Percentiles rank a stretch among this genome's conserved stretches.
These are phyloP conservation scores for Trypethelium eluteriae DNA, from an alignment of 495 filamentous ascomycete species.

Conservation along the genomic window DNA sequence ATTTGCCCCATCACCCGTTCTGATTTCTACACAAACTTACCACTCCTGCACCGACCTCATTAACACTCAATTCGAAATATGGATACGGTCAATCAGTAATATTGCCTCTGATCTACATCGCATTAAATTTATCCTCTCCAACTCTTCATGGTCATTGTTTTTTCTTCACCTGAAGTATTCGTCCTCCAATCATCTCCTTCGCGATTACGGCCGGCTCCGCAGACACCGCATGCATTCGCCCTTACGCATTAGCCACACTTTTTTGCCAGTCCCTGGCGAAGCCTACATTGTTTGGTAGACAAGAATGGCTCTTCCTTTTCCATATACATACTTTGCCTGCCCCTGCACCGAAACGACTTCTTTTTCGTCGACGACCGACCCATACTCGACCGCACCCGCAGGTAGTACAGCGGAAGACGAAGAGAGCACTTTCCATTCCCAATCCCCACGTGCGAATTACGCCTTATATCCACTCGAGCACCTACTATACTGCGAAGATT, in stretches of 20 bases:
- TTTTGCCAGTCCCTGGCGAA: too few species aligned
- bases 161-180: too few species aligned
- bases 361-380: slow-evolving; percentile 18
- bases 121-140: too few species aligned
- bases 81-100: too few species aligned
- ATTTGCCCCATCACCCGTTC: too few species aligned
- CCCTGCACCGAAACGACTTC: slow-evolving; percentile 64
- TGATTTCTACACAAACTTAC: too few species aligned
- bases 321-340: slow-evolving; percentile 88
- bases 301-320: slow-evolving; percentile 65
- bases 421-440: slow-evolving; percentile 77
- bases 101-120: too few species aligned
- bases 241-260: too few species aligned
- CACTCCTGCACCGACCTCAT: too few species aligned
- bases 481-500: slow-evolving; percentile 92
- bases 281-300: background rate
- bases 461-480: slow-evolving; percentile 90
- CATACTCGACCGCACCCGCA: slow-evolving; percentile 37
- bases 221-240: too few species aligned
- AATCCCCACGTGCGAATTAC: slow-evolving; percentile 74
- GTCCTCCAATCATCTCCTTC: background rate
- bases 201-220: background rate
- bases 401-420: slow-evolving; percentile 42
- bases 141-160: too few species aligned
- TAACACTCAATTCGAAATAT: too few species aligned